Base-by-base conservation (phyloP, 192 early-diverging fungal genomes). In the Gaertneriomyces sp. region DNA sequence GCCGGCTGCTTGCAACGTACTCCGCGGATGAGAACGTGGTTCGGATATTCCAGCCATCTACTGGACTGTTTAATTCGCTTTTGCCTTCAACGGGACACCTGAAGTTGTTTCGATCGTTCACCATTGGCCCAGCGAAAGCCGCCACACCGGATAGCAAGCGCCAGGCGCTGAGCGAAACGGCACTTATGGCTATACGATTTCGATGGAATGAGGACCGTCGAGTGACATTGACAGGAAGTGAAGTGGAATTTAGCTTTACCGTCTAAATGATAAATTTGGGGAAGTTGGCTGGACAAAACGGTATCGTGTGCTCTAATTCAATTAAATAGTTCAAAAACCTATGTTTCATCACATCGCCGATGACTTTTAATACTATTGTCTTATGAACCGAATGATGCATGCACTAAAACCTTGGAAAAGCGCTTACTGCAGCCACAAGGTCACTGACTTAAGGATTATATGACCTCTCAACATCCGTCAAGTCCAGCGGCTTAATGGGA, bases 41-140 rank as follows among this genome's bases (percentile, higher is more conserved):
- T 0, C 75, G 83, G 47, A 76, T 93, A 42, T 93, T 88, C 88
- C 89, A 93, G 56, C 79, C 88, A 0, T 76, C 78, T 33, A 73
- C 79, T 11, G 87, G 91, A 10, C 84, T 93, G 17, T 80, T 93
- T 45, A 88, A 87, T 7, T 84, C 88, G 69, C 53, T 93, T 7
- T 81, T 84, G 14, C 79, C 81, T 43, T 74, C 77, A 8, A 74
- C 71, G 16, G 70, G 72, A 4, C 77, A 80, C 16, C 66, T 82
- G 71, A 78, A 76, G 68, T 66, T 65, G 59, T 82, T 82, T 59
- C 43, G 81, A 38, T 70, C 74, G 8, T 82, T 82, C 56, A 63
- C 51, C 16, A 59, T 76, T 38, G 79, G 81, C 6, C 60, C 74
- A 12, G 20, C 54, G 10, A 69, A 71, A n/a, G 72, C 78, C 49